phyloP scores from a whole-genome alignment of 768 basidiomycete species.

The Pleurotus eryngii region DNA sequence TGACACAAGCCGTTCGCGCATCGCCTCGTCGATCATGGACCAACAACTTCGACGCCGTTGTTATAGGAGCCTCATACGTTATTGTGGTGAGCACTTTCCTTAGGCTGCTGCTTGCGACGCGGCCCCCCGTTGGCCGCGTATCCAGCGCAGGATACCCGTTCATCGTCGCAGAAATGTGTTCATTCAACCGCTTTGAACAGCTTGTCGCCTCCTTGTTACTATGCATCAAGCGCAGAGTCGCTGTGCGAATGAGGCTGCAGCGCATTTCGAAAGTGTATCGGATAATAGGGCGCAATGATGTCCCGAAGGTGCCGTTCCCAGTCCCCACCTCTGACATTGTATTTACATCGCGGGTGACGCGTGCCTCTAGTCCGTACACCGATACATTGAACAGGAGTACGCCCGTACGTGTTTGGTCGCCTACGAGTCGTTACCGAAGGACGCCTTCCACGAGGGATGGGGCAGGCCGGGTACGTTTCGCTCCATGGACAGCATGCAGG shows the following conservation, averaged over 20 bases:
- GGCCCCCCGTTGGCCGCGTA: not conserved
- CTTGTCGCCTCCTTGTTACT: conserved; percentile 54
- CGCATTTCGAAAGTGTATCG: conserved; percentile 62
- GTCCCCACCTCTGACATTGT: not conserved
- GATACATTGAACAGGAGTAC: conserved; percentile 72
- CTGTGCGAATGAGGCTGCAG: conserved; percentile 61
- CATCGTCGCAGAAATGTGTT: not conserved
- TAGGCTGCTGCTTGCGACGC: not conserved
- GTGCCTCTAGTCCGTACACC: conserved; percentile 51
- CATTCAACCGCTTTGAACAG: conserved; percentile 28
- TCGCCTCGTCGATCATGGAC: conserved; percentile 50
- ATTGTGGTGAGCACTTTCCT: conserved; percentile 49
- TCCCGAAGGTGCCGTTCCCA: conserved; percentile 49
- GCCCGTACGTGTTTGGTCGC: conserved; percentile 70
- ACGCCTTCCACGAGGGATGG: conserved; percentile 70
- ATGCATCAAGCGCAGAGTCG: conserved; percentile 67
- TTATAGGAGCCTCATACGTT: conserved; percentile 69
- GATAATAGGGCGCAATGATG: conserved; percentile 49
- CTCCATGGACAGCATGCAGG: not conserved
- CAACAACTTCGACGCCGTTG: conserved; percentile 64
- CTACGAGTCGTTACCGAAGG: conserved; percentile 68
- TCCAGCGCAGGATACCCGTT: not conserved
- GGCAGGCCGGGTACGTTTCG: conserved; percentile 56
- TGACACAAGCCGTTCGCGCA: conserved; percentile 72
- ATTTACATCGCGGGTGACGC: not conserved